Evolutionary conservation across 2,329 filamentous ascomycete genomes (phyloP).

Genomic region (Penicillium griseofulvum): DNA sequence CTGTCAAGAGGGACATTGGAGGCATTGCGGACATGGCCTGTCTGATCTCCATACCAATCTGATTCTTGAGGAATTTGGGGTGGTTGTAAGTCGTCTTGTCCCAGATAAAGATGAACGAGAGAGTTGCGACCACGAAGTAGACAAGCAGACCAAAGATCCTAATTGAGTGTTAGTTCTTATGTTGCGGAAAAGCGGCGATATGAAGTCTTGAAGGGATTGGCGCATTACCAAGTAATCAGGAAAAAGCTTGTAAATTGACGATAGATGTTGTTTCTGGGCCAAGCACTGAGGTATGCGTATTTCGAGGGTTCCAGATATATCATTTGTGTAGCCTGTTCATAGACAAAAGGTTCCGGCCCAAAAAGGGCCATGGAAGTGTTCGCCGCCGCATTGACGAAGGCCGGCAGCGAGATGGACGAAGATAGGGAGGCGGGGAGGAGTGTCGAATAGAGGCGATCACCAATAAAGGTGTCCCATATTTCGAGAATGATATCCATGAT

Average conservation of each 20-base stretch:
- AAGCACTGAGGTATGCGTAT: conserved; percentile 75
- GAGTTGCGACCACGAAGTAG: conserved; percentile 78
- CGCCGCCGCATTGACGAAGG: conserved; percentile 49
- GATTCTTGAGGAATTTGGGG: conserved; percentile 93
- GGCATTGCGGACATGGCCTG: conserved; percentile 77
- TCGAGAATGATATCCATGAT: conserved; percentile 91
- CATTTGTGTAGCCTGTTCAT: conserved; percentile 69
- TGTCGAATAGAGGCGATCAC: conserved; percentile 74
- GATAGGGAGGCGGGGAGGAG: conserved; percentile 61
- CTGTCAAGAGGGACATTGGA: conserved; percentile 76
- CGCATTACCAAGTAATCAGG: conserved; percentile 76
- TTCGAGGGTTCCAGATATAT: conserved; percentile 67
- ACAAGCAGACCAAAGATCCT: conserved; percentile 83
- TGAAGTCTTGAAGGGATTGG: not conserved
- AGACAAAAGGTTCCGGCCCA: conserved; percentile 50
- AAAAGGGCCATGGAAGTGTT: conserved; percentile 58
- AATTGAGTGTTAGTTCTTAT: conserved; percentile 9
- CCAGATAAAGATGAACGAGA: conserved; percentile 87
- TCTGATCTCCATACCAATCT: conserved; percentile 79
- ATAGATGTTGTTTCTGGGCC: conserved; percentile 71
- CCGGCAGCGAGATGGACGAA: conserved; percentile 54
- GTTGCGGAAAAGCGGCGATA: not conserved
- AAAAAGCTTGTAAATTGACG: conserved; percentile 75
- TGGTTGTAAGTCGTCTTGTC: conserved; percentile 86
- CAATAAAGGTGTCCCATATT: conserved; percentile 74